Evolutionary conservation across 768 basidiomycete genomes (phyloP).

Genomic region (Baorangia bicolor): DNA sequence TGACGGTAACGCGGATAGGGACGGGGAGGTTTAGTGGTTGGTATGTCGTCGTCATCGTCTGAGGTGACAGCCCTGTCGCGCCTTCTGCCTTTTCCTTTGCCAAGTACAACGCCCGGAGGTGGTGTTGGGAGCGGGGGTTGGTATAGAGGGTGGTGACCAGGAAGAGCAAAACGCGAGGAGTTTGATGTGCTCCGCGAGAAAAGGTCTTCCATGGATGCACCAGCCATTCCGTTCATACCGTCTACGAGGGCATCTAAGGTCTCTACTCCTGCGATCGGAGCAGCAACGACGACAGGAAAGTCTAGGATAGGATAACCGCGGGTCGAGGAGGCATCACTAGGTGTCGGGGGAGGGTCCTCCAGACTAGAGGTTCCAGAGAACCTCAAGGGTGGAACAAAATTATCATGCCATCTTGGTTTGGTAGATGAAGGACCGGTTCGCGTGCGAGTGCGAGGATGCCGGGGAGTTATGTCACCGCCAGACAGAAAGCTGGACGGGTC

Average conservation of each 20-base stretch:
- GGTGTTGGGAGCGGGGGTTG: slow-evolving; percentile 83
- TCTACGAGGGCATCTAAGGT: slow-evolving; percentile 88
- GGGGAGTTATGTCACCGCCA: slow-evolving; percentile 32
- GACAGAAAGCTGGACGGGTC: slow-evolving; percentile 27
- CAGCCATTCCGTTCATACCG: slow-evolving; percentile 90
- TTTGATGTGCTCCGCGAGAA: slow-evolving; percentile 43
- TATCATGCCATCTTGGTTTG: slow-evolving; percentile 42
- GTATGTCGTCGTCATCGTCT: slow-evolving; percentile 43
- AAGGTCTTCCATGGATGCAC: slow-evolving; percentile 54
- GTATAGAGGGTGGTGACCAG: slow-evolving; percentile 70
- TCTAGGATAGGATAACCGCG: slow-evolving; percentile 34
- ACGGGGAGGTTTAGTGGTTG: slow-evolving; percentile 17
- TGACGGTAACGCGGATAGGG: slow-evolving; percentile 22
- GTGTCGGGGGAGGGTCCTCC: slow-evolving; percentile 76
- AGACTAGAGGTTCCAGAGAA: slow-evolving; percentile 71
- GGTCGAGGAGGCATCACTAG: slow-evolving; percentile 43
- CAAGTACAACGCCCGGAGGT: slow-evolving; percentile 75
- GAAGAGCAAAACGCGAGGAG: slow-evolving; percentile 55
- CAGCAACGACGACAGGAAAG: slow-evolving; percentile 70
- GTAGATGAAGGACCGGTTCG: slow-evolving; percentile 55
- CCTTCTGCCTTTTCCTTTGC: slow-evolving; percentile 39
- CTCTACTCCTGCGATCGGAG: slow-evolving; percentile 77
- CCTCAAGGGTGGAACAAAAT: slow-evolving; percentile 51
- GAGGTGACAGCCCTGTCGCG: slow-evolving; percentile 39
- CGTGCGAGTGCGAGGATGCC: slow-evolving; percentile 50